Evolutionary conservation across 306 rosid genomes (phyloP).

Genomic region (Fragaria vesca): DNA sequence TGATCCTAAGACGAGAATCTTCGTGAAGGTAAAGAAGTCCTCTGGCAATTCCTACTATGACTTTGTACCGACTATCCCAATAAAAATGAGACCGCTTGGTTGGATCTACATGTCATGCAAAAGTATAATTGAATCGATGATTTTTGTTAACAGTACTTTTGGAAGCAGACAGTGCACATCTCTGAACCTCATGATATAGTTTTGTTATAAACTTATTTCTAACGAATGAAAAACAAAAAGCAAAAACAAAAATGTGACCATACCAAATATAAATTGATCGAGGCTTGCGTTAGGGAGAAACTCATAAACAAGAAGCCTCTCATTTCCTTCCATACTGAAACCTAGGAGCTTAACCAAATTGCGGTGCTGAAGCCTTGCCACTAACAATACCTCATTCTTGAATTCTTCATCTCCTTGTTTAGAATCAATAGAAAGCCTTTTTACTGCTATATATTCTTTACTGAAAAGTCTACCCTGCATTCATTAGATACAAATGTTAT

Average conservation of each 20-base stretch:
- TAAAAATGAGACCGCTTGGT: background rate
- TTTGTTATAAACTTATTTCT: too few relatives aligned
- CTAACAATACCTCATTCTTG: conserved; percentile 15
- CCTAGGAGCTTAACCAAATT: conserved; percentile 22
- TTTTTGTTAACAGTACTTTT: background rate
- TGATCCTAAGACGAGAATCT: conserved; percentile 13
- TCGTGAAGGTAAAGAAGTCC: conserved; percentile 5
- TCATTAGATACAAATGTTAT: background rate
- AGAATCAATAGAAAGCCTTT: conserved; percentile 6
- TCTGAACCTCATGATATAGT: background rate
- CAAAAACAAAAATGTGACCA: background rate
- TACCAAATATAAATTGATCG: conserved; percentile 15
- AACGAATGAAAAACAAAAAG: background rate
- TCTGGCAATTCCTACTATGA: background rate
- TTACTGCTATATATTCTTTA: conserved; percentile 14
- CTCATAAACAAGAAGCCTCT: conserved; percentile 20
- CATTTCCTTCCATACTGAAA: conserved; percentile 18
- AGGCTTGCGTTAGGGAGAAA: conserved; percentile 11
- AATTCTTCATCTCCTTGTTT: conserved; percentile 17
- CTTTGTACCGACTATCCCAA: conserved; percentile 10
- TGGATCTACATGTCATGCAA: background rate
- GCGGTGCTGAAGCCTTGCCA: conserved; percentile 17
- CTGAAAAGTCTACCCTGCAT: conserved; percentile 3
- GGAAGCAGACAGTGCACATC: background rate
- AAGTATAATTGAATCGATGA: background rate